These are phyloP conservation scores for Starmera dryadoides DNA, from an alignment of 805 yeast species.

Conservation along the genomic window DNA sequence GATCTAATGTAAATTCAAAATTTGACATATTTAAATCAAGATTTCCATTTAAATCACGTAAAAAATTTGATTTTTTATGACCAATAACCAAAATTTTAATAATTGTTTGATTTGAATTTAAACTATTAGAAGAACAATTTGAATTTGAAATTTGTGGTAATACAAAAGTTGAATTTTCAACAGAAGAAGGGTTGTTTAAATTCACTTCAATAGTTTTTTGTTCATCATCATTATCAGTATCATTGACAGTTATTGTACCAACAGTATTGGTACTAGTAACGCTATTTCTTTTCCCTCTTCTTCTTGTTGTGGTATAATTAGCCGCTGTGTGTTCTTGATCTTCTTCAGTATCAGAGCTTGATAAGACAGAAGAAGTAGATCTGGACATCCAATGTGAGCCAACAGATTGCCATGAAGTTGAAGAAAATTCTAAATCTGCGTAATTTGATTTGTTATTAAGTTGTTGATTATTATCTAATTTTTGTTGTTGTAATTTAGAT, in stretches of 20 bases:
- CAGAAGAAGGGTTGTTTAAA: conserved; percentile 4
- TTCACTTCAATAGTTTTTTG: conserved; percentile 18
- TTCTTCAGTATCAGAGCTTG: conserved; percentile 21
- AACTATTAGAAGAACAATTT: background rate
- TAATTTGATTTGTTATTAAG: background rate
- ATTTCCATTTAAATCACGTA: conserved; percentile 8
- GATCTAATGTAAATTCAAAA: conserved; percentile 14
- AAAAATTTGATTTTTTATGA: conserved; percentile 13
- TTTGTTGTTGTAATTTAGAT: conserved; percentile 3
- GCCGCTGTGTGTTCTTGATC: conserved; percentile 5
- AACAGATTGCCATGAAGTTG: conserved; percentile 18
- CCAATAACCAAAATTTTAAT: conserved; percentile 20
- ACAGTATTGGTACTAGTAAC: background rate
- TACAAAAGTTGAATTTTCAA: conserved; percentile 6
- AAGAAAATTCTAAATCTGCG: conserved; percentile 14
- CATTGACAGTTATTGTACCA: background rate
- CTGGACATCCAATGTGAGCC: conserved; percentile 11
- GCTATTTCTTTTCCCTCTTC: background rate
- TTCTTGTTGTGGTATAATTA: background rate
- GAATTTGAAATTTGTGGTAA: conserved; percentile 7
- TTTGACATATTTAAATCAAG: no score
- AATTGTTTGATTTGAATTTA: no score
- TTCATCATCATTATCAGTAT: conserved; percentile 9
- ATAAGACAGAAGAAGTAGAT: conserved; percentile 21
- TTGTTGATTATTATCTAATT: background rate